Percentiles rank a stretch among this genome's conserved stretches.
phyloP scores from a whole-genome alignment of 2,329 filamentous ascomycete species.

The Apiospora rasikravindrae region DNA sequence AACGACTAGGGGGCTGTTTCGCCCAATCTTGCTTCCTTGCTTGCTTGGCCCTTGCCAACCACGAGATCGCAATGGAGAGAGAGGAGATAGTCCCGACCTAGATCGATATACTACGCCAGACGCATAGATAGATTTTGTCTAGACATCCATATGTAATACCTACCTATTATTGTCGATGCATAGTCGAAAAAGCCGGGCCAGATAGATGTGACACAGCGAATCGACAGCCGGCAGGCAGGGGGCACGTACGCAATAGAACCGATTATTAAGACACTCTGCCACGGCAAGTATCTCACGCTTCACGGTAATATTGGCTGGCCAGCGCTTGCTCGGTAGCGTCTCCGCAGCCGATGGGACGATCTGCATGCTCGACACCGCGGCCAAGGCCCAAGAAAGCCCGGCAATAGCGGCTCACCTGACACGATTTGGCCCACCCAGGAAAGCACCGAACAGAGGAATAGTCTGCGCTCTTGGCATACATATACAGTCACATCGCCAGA shows the following conservation, averaged over 20 bases:
- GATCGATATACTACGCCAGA: background rate
- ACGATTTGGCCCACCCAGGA: constrained; percentile 30
- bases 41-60: background rate
- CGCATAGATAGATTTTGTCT: background rate
- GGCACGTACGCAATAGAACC: constrained; percentile 4
- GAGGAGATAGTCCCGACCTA: background rate
- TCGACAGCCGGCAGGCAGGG: constrained; percentile 12
- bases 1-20: constrained; percentile 10
- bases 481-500: constrained; percentile 7
- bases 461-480: constrained; percentile 8
- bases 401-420: constrained; percentile 35
- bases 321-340: constrained; percentile 19
- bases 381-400: constrained; percentile 22
- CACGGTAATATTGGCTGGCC: constrained; percentile 15
- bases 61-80: background rate
- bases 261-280: constrained; percentile 5
- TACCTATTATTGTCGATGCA: background rate
- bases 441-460: constrained; percentile 18
- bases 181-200: background rate
- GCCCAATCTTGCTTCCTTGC: constrained; percentile 4
- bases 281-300: constrained; percentile 7
- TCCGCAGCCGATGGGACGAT: constrained; percentile 20
- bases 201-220: background rate
- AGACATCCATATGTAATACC: background rate
- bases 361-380: constrained; percentile 14